phyloP scores from a whole-genome alignment of 2,329 filamentous ascomycete species.

The Didymellaceae sp. region DNA sequence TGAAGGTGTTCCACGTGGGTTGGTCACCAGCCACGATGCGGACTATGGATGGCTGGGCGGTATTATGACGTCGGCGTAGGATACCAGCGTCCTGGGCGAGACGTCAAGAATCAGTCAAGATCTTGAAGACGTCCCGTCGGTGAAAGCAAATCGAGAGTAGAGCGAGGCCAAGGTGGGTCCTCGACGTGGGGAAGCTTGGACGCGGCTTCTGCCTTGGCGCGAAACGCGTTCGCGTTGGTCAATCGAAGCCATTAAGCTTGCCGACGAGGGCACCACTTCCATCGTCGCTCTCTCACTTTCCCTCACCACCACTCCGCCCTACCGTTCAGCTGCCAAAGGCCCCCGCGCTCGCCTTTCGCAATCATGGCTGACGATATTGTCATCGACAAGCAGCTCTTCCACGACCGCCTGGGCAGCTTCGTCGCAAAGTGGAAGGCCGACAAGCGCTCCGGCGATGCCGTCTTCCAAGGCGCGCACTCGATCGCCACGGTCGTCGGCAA shows the following conservation, averaged over 20 bases:
- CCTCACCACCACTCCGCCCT: slow-evolving; percentile 14
- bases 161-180: slow-evolving; percentile 6
- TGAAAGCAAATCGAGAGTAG: background rate
- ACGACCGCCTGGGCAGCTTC: slow-evolving; percentile 88
- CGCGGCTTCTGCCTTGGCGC: slow-evolving; percentile 7
- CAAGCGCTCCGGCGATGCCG: slow-evolving; percentile 82
- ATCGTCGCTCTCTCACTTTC: slow-evolving; percentile 23
- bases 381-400: slow-evolving; percentile 93
- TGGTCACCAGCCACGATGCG: slow-evolving; percentile 8
- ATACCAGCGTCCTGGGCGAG: background rate
- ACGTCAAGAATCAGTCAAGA: background rate
- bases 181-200: slow-evolving; percentile 11
- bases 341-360: slow-evolving; percentile 34
- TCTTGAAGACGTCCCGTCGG: background rate
- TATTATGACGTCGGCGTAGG: background rate
- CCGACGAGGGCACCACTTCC: slow-evolving; percentile 20
- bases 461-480: slow-evolving; percentile 86
- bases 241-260: slow-evolving; percentile 7
- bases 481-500: slow-evolving; percentile 94
- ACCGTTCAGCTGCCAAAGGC: slow-evolving; percentile 29
- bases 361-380: slow-evolving; percentile 75
- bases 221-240: slow-evolving; percentile 17
- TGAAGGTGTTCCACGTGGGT: slow-evolving; percentile 16
- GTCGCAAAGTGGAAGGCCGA: slow-evolving; percentile 95
- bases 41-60: background rate